These are phyloP conservation scores for Colletotrichum navitas DNA, from an alignment of 2,329 filamentous ascomycete genomes.

Conservation along the genomic window DNA sequence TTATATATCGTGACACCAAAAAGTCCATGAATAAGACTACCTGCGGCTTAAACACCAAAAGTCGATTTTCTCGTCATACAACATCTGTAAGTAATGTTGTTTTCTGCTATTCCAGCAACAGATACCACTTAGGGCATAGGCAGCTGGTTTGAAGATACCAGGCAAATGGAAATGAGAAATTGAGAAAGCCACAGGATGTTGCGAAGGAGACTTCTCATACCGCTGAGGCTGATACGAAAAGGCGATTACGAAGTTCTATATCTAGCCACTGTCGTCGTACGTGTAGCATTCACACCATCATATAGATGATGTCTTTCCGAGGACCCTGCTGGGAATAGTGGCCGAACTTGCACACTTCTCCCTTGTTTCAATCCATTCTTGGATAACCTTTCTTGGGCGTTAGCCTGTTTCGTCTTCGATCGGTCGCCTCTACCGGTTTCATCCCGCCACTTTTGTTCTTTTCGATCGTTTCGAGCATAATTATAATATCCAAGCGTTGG, in stretches of 20 bases:
- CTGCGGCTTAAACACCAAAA: neutral
- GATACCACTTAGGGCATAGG: neutral
- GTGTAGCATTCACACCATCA: neutral
- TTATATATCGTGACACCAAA: too few relatives aligned
- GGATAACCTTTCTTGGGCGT: neutral
- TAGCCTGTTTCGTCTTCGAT: neutral
- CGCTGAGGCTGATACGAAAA: neutral
- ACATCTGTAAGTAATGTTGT: neutral
- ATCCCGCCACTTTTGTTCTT: neutral
- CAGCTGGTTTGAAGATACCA: neutral
- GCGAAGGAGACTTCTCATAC: neutral
- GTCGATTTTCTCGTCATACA: neutral
- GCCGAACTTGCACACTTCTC: too few relatives aligned
- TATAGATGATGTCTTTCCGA: too few relatives aligned
- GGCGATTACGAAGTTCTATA: neutral
- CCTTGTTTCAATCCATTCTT: neutral
- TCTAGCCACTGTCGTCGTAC: neutral
- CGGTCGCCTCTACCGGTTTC: conserved; percentile 6
- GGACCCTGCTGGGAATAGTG: neutral
- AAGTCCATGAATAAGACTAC: too few relatives aligned
- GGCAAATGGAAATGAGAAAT: neutral
- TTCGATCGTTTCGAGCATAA: conserved; percentile 10
- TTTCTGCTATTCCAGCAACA: neutral
- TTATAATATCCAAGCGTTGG: neutral
- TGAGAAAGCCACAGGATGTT: neutral